Evolutionary conservation across 2,329 filamentous ascomycete species (phyloP).

Genomic region (Pseudogymnoascus sp.): DNA sequence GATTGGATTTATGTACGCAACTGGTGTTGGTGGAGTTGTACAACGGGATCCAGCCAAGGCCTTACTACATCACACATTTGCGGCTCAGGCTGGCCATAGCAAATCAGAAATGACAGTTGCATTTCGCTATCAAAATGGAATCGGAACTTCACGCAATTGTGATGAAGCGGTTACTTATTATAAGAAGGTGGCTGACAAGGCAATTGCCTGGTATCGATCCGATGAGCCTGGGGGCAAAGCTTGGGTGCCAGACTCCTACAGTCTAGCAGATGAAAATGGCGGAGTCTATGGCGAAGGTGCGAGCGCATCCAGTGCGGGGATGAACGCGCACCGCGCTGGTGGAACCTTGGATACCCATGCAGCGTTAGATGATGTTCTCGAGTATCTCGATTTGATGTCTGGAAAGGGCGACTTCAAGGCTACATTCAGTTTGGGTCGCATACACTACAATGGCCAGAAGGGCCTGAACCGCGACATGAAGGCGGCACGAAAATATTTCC

Average conservation of each 20-base stretch:
- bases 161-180: slow-evolving; percentile 82
- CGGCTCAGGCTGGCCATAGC: slow-evolving; percentile 73
- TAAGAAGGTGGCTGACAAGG: slow-evolving; percentile 88
- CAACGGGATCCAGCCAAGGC: slow-evolving; percentile 84
- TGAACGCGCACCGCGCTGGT: slow-evolving; percentile 66
- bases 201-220: slow-evolving; percentile 76
- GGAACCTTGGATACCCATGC: slow-evolving; percentile 74
- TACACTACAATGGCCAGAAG: slow-evolving; percentile 62
- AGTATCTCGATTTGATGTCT: slow-evolving; percentile 73
- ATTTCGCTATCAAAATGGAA: slow-evolving; percentile 76
- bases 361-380: slow-evolving; percentile 84
- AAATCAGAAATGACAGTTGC: slow-evolving; percentile 90
- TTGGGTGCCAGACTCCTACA: slow-evolving; percentile 70
- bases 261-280: slow-evolving; percentile 82
- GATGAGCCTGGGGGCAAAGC: slow-evolving; percentile 82
- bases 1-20: slow-evolving; percentile 92
- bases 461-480: slow-evolving; percentile 53
- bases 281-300: slow-evolving; percentile 94
- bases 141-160: slow-evolving; percentile 79
- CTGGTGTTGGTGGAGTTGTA: slow-evolving; percentile 75
- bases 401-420: slow-evolving; percentile 65
- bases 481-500: slow-evolving; percentile 60
- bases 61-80: slow-evolving; percentile 89
- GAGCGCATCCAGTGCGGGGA: slow-evolving; percentile 78
- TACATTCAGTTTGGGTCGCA: slow-evolving; percentile 59